phyloP scores from a whole-genome alignment of 306 rosid genomes.

The Gastrolobium bilobum region DNA sequence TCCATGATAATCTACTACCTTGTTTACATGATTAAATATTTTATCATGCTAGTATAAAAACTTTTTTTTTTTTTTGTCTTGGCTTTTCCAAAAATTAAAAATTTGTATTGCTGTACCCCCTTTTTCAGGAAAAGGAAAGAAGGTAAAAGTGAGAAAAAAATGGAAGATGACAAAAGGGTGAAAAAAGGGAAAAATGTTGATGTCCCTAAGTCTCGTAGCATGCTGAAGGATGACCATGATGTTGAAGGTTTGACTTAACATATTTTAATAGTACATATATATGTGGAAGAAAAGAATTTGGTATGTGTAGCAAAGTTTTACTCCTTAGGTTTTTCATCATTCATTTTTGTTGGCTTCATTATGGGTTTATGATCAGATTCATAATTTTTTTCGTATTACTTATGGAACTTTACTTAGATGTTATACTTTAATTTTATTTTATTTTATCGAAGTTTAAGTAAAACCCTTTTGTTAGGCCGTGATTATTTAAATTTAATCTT shows the following conservation, averaged over 20 bases:
- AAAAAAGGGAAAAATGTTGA: constrained; percentile 56
- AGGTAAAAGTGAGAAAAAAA: constrained; percentile 63
- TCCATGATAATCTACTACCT: constrained; percentile 1
- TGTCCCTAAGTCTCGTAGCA: constrained; percentile 50
- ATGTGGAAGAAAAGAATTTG: constrained; percentile 3
- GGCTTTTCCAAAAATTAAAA: background rate
- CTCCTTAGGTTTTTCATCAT: constrained; percentile 3
- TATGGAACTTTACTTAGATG: too few species aligned
- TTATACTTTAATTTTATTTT: too few species aligned
- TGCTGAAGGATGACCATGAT: constrained; percentile 50
- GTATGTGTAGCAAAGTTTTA: constrained; percentile 12
- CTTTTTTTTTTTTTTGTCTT: background rate
- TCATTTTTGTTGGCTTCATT: constrained; percentile 31
- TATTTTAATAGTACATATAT: background rate
- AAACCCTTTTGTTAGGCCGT: constrained; percentile 13
- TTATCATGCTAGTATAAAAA: background rate
- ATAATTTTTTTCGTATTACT: background rate
- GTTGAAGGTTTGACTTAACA: constrained; percentile 65
- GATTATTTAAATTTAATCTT: background rate
- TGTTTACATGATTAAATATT: constrained; percentile 25
- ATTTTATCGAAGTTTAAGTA: constrained; percentile 8
- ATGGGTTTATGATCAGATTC: constrained; percentile 23
- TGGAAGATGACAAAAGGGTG: constrained; percentile 60
- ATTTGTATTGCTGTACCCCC: constrained; percentile 41
- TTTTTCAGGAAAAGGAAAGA: constrained; percentile 68